Evolutionary conservation across 306 rosid species (phyloP).

Genomic region (Cucurbita ficifolia): DNA sequence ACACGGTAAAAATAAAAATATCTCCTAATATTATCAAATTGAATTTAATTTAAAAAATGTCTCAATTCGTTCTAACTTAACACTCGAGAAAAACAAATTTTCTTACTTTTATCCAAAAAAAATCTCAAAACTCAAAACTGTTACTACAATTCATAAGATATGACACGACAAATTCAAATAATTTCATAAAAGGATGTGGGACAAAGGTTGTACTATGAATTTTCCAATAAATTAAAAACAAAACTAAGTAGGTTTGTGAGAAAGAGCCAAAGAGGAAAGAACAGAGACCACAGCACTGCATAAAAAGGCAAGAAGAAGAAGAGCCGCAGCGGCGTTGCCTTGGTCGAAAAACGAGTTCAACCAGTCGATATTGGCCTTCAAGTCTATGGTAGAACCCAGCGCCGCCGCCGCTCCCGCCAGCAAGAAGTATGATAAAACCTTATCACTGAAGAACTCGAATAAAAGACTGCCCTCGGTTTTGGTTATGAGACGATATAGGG

Average conservation of each 20-base stretch:
- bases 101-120: no score
- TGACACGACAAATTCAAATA: not conserved
- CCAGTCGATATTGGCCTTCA: not conserved
- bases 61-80: no score
- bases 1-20: no score
- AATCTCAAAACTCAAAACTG: not conserved
- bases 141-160: not conserved
- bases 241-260: not conserved
- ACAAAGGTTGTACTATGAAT: not conserved
- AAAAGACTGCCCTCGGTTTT: not conserved
- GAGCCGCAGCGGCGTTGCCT: not conserved
- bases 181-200: not conserved
- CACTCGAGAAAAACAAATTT: no score
- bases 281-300: conserved; percentile 10
- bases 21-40: no score
- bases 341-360: not conserved
- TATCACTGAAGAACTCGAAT: conserved; percentile 12
- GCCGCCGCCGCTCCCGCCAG: conserved; percentile 12
- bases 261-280: conserved; percentile 17
- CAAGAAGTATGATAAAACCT: conserved; percentile 1
- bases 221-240: not conserved
- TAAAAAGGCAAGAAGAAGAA: conserved; percentile 17
- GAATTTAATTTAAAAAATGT: no score
- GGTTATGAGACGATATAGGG: not conserved
- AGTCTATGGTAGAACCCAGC: conserved; percentile 9